Evolutionary conservation across 176 grass and related monocot genomes (phyloP).

Genomic region (Musa acuminata): DNA sequence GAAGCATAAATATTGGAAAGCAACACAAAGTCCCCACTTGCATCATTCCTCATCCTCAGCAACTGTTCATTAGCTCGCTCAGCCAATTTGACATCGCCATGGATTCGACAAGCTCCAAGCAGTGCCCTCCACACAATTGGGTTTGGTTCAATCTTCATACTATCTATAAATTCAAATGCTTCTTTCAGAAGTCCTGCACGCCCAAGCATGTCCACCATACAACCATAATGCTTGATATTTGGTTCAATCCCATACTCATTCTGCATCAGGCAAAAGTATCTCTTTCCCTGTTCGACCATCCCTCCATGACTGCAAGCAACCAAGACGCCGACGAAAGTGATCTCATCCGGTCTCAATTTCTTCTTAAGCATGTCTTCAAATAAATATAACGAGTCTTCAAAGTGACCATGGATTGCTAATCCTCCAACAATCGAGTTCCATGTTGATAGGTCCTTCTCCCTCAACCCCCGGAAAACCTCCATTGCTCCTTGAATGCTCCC

Average conservation of each 20-base stretch:
- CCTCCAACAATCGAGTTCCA: constrained; percentile 82
- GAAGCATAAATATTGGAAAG: constrained; percentile 83
- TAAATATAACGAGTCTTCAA: constrained; percentile 30
- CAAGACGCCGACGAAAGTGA: constrained; percentile 77
- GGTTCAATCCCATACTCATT: constrained; percentile 50
- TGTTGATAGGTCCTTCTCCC: constrained; percentile 64
- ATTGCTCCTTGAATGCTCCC: constrained; percentile 39
- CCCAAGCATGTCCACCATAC: constrained; percentile 82
- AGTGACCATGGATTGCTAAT: constrained; percentile 55
- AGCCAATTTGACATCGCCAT: constrained; percentile 57
- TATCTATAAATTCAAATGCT: constrained; percentile 59
- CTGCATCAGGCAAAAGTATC: constrained; percentile 68
- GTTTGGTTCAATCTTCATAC: constrained; percentile 73
- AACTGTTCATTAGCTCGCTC: constrained; percentile 56
- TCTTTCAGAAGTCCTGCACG: constrained; percentile 69
- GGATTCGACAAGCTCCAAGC: constrained; percentile 68
- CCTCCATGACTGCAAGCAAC: constrained; percentile 68
- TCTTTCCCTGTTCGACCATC: constrained; percentile 46
- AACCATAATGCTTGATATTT: constrained; percentile 73
- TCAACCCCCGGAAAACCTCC: constrained; percentile 42
- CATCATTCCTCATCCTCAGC: constrained; percentile 39
- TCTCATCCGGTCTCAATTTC: constrained; percentile 54
- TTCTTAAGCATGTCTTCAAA: constrained; percentile 61
- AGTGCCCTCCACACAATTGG: constrained; percentile 68
- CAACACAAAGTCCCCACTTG: constrained; percentile 75